Conservation (phyloP, 2,329 filamentous ascomycete genomes). For the Eutypella sp. region DNA sequence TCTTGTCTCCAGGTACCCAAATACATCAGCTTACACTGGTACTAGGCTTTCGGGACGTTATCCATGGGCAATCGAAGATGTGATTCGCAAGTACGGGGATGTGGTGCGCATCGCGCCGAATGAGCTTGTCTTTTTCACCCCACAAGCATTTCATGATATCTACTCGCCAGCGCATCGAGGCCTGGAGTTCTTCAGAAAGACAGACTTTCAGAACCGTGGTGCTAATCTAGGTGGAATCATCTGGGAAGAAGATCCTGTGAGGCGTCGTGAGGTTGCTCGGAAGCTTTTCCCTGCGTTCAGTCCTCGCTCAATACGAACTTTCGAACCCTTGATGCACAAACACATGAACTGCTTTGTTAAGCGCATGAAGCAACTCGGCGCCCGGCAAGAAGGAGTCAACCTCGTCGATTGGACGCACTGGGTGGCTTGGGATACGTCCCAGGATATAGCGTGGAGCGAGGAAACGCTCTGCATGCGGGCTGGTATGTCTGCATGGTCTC, state of each 20-base stretch:
- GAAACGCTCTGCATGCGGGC: conserved; percentile 13
- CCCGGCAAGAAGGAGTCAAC: conserved; percentile 1
- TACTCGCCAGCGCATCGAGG: conserved; percentile 11
- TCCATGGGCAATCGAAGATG: conserved; percentile 1
- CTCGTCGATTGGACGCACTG: conserved; percentile 15
- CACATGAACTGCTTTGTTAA: conserved; percentile 16
- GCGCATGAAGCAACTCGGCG: conserved; percentile 10
- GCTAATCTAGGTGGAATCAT: conserved; percentile 12
- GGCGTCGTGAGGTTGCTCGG: conserved; percentile 14
- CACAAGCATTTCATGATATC: conserved; percentile 10
- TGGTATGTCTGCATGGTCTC: conserved; percentile 4
- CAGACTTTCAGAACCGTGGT: conserved; percentile 16
- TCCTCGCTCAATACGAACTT: conserved; percentile 5
- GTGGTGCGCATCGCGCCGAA: conserved; percentile 6
- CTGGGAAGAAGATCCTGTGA: conserved; percentile 17
- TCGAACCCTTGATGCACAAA: conserved; percentile 13
- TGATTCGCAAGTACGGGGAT: conserved; percentile 1
- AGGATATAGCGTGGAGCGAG: conserved; percentile 13
- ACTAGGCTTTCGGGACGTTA: conserved; percentile 5
- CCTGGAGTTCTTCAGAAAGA: conserved; percentile 16
- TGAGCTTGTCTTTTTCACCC: conserved; percentile 5
- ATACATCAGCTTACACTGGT: background rate
- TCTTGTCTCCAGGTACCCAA: background rate
- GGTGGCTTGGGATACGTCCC: conserved; percentile 14
- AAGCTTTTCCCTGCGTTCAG: conserved; percentile 20